Base-by-base conservation (phyloP, 495 filamentous ascomycete genomes). In the Beverwykella pulmonaria region DNA sequence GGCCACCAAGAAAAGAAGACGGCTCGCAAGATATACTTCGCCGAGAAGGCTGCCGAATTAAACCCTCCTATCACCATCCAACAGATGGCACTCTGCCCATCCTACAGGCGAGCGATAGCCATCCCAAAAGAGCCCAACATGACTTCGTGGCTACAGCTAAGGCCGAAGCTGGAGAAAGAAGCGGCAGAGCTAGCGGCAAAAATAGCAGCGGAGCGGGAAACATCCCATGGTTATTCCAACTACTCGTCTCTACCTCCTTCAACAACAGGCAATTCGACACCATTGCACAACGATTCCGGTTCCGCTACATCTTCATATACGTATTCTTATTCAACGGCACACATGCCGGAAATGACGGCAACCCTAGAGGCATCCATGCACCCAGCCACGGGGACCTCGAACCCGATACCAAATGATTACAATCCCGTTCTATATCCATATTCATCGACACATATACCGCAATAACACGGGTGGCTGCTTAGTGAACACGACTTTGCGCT, bases 161-260 rank as follows among this genome's bases (percentile, higher is more conserved):
- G 58, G 46, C 58, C 61, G 12, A 74, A 74, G 53, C 48, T 74
- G 30, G 66, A 70, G 57, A 65, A 57, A 19, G 63, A 70, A 32
- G 58, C 54, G 15, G 58, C 47, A 7, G 59, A 56, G n/a, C 32
- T 64, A 5, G 57, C 64, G 36, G 70, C 61, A 1, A 66, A 48
- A 8, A 27, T 17, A n/a, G 23, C 52, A 15, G 52, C 17, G 10
- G 52, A 54, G 4, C 26, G 23, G 20, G 19, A 25, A n/a, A 58
- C 15, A 9, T 10, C 17, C 29, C 34, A 26, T 15, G 39, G 39
- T 44, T 44, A 44, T 44, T 7, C 39, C 39, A 44, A 44, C 8
- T n/a, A 44, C 15, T 14, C 39, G 17, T 14, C 39, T n/a, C 39
- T 44, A 3, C 39, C 8, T n/a, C 39, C 3, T n/a, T 44, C 39